Conservation (phyloP, 129 eudicot genomes). For the Tagetes erecta region DNA sequence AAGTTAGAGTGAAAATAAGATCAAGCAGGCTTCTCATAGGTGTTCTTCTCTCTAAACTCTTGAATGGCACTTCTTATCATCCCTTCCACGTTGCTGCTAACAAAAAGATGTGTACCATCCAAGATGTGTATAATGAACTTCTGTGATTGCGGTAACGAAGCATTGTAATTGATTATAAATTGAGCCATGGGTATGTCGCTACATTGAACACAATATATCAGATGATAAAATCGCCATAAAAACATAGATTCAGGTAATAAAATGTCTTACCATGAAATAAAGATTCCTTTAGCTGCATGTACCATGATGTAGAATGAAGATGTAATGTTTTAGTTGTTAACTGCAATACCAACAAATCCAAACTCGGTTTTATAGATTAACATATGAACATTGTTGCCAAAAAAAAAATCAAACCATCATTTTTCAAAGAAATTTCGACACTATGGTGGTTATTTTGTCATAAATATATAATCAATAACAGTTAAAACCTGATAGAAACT, state of each 20-base stretch:
- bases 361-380: neutral
- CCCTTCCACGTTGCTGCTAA: conserved; percentile 67
- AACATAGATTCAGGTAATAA: neutral
- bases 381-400: conserved; percentile 2
- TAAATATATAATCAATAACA: neutral
- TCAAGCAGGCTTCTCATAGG: conserved; percentile 92
- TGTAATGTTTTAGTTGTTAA: conserved; percentile 13
- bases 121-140: conserved; percentile 76
- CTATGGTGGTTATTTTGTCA: neutral
- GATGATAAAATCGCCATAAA: neutral
- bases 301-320: conserved; percentile 53
- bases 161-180: conserved; percentile 73
- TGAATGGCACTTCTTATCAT: conserved; percentile 71
- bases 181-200: conserved; percentile 98
- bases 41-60: conserved; percentile 77
- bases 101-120: conserved; percentile 77
- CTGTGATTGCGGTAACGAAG: conserved; percentile 65
- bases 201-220: conserved; percentile 27
- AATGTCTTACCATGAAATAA: conserved; percentile 63
- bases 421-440: neutral
- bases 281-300: conserved; percentile 73
- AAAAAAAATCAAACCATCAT: conserved; percentile 7
- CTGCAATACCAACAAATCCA: conserved; percentile 39
- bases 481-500: neutral
- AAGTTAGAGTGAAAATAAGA: neutral